These are phyloP conservation scores for Onygena corvina DNA, from an alignment of 2,329 filamentous ascomycete genomes.

Conservation along the genomic window DNA sequence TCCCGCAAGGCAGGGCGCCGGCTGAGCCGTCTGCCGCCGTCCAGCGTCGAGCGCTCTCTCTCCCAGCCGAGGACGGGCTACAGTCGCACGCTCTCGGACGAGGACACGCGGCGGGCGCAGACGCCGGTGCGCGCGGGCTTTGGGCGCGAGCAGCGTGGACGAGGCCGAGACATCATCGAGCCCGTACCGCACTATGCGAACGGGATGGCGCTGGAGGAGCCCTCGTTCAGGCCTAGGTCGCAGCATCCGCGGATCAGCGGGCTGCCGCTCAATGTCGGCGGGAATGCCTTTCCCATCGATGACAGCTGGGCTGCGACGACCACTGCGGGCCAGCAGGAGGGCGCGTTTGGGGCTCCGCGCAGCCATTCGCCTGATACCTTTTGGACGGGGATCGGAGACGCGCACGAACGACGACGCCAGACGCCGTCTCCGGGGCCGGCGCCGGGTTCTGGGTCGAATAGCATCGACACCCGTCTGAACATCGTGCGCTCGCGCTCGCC, in stretches of 20 bases:
- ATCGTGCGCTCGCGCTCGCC: conserved; percentile 19
- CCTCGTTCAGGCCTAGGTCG: conserved; percentile 51
- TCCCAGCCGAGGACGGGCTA: conserved; percentile 67
- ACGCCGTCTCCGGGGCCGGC: not conserved
- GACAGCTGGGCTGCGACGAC: conserved; percentile 12
- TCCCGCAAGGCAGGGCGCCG: conserved; percentile 60
- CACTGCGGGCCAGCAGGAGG: not conserved
- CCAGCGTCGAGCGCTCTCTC: conserved; percentile 71
- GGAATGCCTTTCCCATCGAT: conserved; percentile 15
- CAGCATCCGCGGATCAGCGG: conserved; percentile 65
- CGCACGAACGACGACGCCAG: not conserved
- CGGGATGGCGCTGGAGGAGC: conserved; percentile 32
- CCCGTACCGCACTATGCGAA: conserved; percentile 11
- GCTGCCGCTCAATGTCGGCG: conserved; percentile 40
- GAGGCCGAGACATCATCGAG: conserved; percentile 16
- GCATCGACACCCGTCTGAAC: conserved; percentile 16
- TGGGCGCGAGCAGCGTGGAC: not conserved
- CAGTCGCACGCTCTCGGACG: conserved; percentile 62
- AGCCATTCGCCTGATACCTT: conserved; percentile 24
- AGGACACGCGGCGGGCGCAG: conserved; percentile 32
- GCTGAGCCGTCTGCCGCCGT: conserved; percentile 72
- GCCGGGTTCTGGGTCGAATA: no score
- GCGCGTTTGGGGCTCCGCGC: conserved; percentile 20
- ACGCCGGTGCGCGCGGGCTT: conserved; percentile 23
- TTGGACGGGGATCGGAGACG: not conserved